Conservation (phyloP, 768 basidiomycete species). For the Mrakia blollopis region DNA sequence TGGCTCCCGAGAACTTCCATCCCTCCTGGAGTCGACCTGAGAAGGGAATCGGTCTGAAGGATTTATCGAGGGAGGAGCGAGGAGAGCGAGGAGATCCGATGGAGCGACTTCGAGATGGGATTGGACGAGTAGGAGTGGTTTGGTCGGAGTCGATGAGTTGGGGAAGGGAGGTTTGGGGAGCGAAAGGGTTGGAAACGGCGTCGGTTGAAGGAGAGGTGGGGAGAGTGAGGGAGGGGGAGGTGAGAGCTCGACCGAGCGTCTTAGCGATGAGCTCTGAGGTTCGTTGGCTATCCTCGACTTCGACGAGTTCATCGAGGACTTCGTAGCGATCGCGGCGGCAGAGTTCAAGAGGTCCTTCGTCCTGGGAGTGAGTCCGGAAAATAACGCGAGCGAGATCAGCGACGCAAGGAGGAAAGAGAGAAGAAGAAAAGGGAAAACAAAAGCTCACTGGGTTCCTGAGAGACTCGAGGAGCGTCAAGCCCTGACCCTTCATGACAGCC, state of each 20-base stretch:
- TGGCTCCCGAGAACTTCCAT: constrained; percentile 16
- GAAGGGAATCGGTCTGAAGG: constrained; percentile 13
- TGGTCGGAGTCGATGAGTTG: too few species aligned
- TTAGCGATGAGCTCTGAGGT: constrained; percentile 6
- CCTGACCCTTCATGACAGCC: constrained; percentile 52
- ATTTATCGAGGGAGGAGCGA: constrained; percentile 9
- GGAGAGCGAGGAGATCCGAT: constrained; percentile 3
- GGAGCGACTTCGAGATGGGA: not conserved
- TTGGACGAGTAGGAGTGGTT: not conserved
- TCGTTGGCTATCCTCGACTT: constrained; percentile 52
- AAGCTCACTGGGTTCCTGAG: constrained; percentile 25
- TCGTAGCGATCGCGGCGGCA: constrained; percentile 74
- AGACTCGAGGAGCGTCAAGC: constrained; percentile 16
- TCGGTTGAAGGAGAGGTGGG: not conserved
- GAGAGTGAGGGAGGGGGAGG: not conserved
- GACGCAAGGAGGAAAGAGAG: not conserved
- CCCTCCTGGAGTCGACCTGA: not conserved
- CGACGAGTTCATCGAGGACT: constrained; percentile 82
- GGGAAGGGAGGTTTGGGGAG: not conserved
- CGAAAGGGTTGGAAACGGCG: not conserved
- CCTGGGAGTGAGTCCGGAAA: not conserved
- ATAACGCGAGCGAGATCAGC: not conserved
- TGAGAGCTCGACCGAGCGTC: not conserved
- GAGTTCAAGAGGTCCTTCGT: constrained; percentile 75
- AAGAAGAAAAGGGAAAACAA: not conserved